Percentiles rank a stretch among this genome's conserved stretches.
These are phyloP conservation scores for Hyaloscypha hepaticicola DNA, from an alignment of 495 filamentous ascomycete species.

Conservation along the genomic window DNA sequence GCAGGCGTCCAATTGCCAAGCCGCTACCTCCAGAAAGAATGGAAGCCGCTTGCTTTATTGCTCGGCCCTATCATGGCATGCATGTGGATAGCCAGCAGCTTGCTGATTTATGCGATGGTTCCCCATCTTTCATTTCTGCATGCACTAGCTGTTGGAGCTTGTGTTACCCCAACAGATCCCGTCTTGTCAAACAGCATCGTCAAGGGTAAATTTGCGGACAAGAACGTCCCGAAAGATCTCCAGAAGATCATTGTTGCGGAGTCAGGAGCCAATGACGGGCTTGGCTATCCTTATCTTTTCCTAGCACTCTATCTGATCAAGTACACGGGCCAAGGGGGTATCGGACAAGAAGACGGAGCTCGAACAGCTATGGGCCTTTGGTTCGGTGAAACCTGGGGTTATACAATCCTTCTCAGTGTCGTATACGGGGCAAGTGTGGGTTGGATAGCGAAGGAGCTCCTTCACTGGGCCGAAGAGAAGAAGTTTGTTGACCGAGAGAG, in stretches of 20 bases:
- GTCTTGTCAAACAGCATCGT: constrained; percentile 87
- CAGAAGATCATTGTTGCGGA: constrained; percentile 89
- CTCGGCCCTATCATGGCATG: constrained; percentile 82
- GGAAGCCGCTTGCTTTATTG: constrained; percentile 72
- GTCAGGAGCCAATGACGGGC: constrained; percentile 86
- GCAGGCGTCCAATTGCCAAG: constrained; percentile 91
- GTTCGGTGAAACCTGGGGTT: constrained; percentile 86
- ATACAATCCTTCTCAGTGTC: constrained; percentile 77
- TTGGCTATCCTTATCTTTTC: constrained; percentile 81
- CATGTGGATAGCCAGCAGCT: constrained; percentile 85
- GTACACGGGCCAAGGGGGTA: constrained; percentile 58
- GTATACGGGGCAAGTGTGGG: constrained; percentile 76
- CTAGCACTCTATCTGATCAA: constrained; percentile 81
- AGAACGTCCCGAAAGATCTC: constrained; percentile 77
- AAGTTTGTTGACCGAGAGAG: constrained; percentile 87
- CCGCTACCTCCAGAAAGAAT: constrained; percentile 77
- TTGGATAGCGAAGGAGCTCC: constrained; percentile 75
- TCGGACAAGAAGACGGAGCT: constrained; percentile 50
- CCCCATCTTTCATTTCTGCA: constrained; percentile 73
- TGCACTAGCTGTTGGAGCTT: constrained; percentile 75
- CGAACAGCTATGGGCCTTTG: constrained; percentile 73
- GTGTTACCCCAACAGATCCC: constrained; percentile 90
- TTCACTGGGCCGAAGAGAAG: constrained; percentile 80
- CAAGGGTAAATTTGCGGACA: constrained; percentile 91
- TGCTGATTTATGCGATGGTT: constrained; percentile 77